phyloP scores from a whole-genome alignment of 352 stramenopile genomes.

The Globisporangium heterothallicum region DNA sequence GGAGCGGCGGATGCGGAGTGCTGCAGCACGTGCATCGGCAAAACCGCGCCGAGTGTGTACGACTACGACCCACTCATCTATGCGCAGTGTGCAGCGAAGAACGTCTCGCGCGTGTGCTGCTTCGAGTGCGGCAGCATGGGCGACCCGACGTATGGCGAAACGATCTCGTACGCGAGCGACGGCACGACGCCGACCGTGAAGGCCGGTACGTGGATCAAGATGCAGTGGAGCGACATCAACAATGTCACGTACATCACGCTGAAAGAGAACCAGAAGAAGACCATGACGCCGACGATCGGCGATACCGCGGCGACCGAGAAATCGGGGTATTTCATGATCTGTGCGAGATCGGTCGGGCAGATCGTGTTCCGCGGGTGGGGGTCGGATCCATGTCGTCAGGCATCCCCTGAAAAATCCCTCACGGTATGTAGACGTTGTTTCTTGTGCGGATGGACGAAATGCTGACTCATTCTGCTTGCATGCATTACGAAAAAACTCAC shows the following conservation, averaged over 20 bases:
- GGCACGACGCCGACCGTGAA: conserved; percentile 48
- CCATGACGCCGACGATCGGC: conserved; percentile 21
- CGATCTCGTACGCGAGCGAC: conserved; percentile 24
- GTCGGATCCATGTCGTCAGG: conserved; percentile 36
- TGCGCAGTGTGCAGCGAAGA: conserved; percentile 32
- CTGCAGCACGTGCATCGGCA: conserved; percentile 67
- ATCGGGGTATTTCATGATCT: conserved; percentile 60
- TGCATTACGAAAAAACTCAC: too few relatives aligned
- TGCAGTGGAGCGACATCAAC: conserved; percentile 38
- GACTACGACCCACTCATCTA: conserved; percentile 68
- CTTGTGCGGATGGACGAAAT: too few relatives aligned
- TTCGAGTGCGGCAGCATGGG: conserved; percentile 55
- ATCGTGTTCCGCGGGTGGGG: conserved; percentile 67
- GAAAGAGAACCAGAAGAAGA: conserved; percentile 68
- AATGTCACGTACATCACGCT: conserved; percentile 73
- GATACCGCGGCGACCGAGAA: conserved; percentile 28
- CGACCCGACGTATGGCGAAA: conserved; percentile 14
- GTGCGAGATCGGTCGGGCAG: conserved; percentile 40
- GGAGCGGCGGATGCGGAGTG: conserved; percentile 16
- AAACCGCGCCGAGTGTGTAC: conserved; percentile 38
- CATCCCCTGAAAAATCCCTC: conserved; percentile 42
- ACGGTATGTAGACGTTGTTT: too few relatives aligned
- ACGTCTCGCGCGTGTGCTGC: conserved; percentile 41
- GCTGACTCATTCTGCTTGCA: too few relatives aligned
- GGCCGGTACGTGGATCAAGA: conserved; percentile 48